Evolutionary conservation across 2,329 filamentous ascomycete species (phyloP), one percentile per base, ranked within the genome.

Genomic region (Talaromyces sp.): DNA sequence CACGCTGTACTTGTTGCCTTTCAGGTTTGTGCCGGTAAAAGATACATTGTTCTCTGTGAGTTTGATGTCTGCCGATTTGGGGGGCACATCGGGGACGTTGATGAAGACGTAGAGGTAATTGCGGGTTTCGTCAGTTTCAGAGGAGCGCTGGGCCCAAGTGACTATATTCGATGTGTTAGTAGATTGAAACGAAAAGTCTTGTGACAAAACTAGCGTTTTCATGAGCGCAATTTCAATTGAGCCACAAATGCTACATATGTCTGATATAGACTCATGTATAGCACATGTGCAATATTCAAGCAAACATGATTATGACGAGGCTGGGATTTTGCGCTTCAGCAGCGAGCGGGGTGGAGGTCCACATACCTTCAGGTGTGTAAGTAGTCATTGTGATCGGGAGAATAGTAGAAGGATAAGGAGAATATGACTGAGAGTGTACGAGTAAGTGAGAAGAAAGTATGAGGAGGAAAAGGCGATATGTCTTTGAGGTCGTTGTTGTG

Each of bases 141-240:
- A 95, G 56, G 94, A 98, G 85, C 95, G 93, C 85, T 99, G 95
- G 70, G 95, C 94, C 95, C 95, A 99, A 81, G 93, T 90, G 73
- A 99, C 95, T 98, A 74, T 66, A 50, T 24, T 27, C 5, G 5
- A 37, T 22, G 52, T 33, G 56, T 59, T 59, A 59, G 56, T 33
- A 3, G 19, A 31, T 33, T 45, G 37, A 9, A 45, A 31, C 3
- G 7, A 13, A 16, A 16, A 49, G 22, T 22, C n/a, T 0, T n/a
- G 8, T 35, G 27, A 54, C 13, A 22, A 37, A 39, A 22, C 11
- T 56, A n/a, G 11, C n/a, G 52, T n/a, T 37, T 19, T 37, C 4
- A 56, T 22, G n/a, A 14, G n/a, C 33, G 52, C 52, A 22, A 24
- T 14, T 16, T 16, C 52, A 56, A 56, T 56, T 14, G 52, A 56